Evolutionary conservation across 306 rosid genomes (phyloP), one percentile per base, ranked within the genome.

Genomic region (Quercus suber): DNA sequence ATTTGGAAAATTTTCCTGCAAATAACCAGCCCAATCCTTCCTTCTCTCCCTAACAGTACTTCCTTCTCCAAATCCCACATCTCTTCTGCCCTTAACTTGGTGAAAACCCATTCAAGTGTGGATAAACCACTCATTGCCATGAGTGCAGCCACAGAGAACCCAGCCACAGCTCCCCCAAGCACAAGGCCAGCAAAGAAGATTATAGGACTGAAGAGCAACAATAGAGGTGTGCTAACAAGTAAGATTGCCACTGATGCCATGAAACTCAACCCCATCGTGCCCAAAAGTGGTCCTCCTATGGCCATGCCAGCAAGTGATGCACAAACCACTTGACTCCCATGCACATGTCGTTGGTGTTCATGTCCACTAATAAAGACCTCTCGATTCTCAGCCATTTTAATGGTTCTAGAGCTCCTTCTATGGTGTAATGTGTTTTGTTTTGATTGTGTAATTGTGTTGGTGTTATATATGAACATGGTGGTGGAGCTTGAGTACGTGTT

Each of bases 241-340:
- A 84, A 31, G 9, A 81, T 82, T 12, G 68, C 33, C 33, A 69
- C 21, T 0, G 88, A 74, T 3, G 83, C 88, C 70, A 78, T 21
- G 45, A 84, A 52, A 67, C 76, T 73, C n/a, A 81, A 75, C 43
- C 80, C 80, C 80, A 78, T 78, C 83, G 74, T 74, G 17, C 64
- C 74, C 53, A 84, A 13, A 59, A 81, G 80, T 2, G 80, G 69
- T 20, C 72, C 81, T 74, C 81, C 80, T 55, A 80, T 76, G 57
- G 76, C 77, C 10, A 75, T 6, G 4, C 75, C 81, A 2, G 21
- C 65, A 20, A 68, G 35, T 33, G 71, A 51, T 64, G 45, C 67
- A 2, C 17, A 73, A 23, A 58, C 13, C 21, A 70, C 60, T 35
- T 63, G 6, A 25, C 9, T 55, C 68, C 68, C 55, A 6, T 74